phyloP scores from a whole-genome alignment of 2,329 filamentous ascomycete species.

The Fusarium sp. region DNA sequence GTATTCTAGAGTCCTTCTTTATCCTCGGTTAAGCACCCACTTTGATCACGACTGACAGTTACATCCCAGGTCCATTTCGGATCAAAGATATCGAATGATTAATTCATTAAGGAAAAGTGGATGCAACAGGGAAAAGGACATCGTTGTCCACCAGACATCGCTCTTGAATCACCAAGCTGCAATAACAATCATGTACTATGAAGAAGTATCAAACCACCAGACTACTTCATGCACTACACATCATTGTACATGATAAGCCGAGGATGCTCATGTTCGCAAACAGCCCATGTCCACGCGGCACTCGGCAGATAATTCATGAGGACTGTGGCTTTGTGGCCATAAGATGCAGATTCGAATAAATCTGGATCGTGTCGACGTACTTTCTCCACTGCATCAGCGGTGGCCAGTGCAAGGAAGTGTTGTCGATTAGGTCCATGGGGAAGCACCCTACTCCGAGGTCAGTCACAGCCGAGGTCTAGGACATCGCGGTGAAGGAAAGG shows the following conservation, averaged over 20 bases:
- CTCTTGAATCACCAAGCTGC: not conserved
- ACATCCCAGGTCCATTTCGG: slow-evolving; percentile 9
- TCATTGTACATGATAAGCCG: slow-evolving; percentile 51
- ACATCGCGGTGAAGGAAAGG: slow-evolving; percentile 46
- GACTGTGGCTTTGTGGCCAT: slow-evolving; percentile 45
- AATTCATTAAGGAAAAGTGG: not conserved
- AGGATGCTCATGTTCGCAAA: slow-evolving; percentile 47
- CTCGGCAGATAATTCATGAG: slow-evolving; percentile 50
- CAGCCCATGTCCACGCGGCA: slow-evolving; percentile 52
- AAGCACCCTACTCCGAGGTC: slow-evolving; percentile 43
- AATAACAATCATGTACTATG: not conserved
- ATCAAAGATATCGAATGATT: slow-evolving; percentile 9
- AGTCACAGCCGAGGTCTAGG: slow-evolving; percentile 29
- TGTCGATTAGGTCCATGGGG: slow-evolving; percentile 50
- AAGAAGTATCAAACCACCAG: slow-evolving; percentile 4
- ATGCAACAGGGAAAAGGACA: not conserved
- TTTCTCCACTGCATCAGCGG: slow-evolving; percentile 63
- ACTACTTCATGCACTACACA: slow-evolving; percentile 38
- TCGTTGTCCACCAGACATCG: slow-evolving; percentile 17
- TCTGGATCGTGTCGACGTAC: slow-evolving; percentile 43
- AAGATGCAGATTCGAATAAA: slow-evolving; percentile 51
- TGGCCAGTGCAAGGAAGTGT: slow-evolving; percentile 67
- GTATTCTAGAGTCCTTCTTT: slow-evolving; percentile 17
- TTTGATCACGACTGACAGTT: not conserved
- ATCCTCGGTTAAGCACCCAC: slow-evolving; percentile 35